phyloP scores from a whole-genome alignment of 441 rosid species.

The Corymbia calophylla region DNA sequence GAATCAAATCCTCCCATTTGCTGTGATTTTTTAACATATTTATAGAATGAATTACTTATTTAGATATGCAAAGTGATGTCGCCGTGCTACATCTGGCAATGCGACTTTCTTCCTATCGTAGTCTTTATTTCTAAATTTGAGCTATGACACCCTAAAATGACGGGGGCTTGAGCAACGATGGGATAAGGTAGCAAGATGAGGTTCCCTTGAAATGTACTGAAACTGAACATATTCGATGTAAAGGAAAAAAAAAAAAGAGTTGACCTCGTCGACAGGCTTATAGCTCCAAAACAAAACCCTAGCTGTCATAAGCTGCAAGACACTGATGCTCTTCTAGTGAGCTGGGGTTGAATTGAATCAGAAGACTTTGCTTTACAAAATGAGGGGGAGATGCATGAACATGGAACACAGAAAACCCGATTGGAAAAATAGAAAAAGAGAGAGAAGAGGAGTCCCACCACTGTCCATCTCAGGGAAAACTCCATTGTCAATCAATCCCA shows the following conservation, averaged over 20 bases:
- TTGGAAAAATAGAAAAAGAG: background rate
- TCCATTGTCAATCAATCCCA: background rate
- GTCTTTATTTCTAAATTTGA: background rate
- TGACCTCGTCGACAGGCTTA: background rate
- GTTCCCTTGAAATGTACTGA: background rate
- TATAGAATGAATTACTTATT: background rate
- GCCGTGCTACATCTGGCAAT: accelerated
- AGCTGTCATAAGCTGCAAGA: background rate
- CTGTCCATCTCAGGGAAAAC: background rate
- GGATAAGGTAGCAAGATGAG: background rate
- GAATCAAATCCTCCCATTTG: background rate
- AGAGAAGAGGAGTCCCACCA: background rate
- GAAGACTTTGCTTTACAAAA: background rate
- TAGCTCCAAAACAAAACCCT: background rate
- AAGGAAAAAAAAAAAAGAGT: background rate
- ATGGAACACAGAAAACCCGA: background rate
- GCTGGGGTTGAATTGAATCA: background rate
- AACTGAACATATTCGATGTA: background rate
- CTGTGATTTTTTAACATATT: background rate
- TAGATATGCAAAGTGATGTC: background rate
- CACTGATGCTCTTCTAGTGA: background rate
- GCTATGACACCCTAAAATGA: background rate
- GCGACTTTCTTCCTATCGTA: background rate
- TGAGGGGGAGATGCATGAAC: background rate
- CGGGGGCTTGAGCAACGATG: background rate